These are phyloP conservation scores for Trametes coccinea DNA, from an alignment of 768 basidiomycete species.

Conservation along the genomic window DNA sequence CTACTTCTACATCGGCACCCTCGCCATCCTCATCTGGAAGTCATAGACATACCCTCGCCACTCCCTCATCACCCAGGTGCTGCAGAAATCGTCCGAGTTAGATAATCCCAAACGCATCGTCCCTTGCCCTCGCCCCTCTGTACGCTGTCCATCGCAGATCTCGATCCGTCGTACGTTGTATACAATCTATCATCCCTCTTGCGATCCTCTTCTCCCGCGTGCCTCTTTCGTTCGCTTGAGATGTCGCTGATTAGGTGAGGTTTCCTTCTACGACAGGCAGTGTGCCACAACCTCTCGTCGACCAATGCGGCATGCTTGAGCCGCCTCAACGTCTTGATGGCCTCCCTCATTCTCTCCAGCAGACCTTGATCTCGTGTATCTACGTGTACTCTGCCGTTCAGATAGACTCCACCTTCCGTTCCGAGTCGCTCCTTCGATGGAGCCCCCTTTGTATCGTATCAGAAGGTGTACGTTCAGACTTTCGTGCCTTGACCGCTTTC, in stretches of 20 bases:
- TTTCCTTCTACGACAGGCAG: no score
- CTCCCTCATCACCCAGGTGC: neutral
- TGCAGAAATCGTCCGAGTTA: neutral
- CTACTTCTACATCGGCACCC: conserved; percentile 93
- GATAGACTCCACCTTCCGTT: no score
- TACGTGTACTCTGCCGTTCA: no score
- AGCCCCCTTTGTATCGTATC: no score
- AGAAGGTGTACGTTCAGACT: no score
- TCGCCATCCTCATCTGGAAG: conserved; percentile 95
- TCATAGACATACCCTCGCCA: conserved; percentile 47
- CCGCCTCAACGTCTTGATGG: no score
- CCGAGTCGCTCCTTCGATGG: no score
- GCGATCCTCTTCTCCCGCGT: neutral
- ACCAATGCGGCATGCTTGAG: no score
- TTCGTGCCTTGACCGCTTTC: no score
- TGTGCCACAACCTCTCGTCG: no score
- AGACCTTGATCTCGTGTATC: no score
- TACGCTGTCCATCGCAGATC: neutral
- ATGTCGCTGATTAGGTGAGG: neutral
- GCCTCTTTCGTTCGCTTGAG: neutral
- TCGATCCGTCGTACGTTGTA: neutral
- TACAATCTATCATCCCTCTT: neutral
- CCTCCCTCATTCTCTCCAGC: no score
- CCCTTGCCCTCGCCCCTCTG: neutral
- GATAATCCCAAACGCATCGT: neutral